Conservation (phyloP, 495 filamentous ascomycete species). For the Daldinia decipiens region DNA sequence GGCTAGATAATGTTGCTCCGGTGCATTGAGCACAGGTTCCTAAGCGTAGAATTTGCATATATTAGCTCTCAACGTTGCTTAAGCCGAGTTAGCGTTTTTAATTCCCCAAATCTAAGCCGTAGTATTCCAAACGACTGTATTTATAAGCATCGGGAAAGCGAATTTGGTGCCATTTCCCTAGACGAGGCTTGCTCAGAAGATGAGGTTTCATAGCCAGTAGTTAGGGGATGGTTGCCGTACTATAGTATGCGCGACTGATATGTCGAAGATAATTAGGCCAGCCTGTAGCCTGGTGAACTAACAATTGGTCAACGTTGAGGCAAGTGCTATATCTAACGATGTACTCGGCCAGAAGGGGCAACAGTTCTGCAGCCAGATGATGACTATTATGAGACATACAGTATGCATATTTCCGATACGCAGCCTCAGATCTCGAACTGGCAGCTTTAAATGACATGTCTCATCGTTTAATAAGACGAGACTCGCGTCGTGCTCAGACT, state of each 20-base stretch:
- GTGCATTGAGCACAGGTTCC: not conserved
- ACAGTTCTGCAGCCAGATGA: slow-evolving; percentile 28
- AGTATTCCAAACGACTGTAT: not conserved
- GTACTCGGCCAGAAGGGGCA: slow-evolving; percentile 39
- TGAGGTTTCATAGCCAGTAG: not conserved
- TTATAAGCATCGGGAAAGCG: not conserved
- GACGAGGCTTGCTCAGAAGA: not conserved
- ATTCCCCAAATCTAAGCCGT: not conserved
- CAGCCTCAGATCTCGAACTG: slow-evolving; percentile 42
- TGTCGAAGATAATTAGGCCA: slow-evolving; percentile 15
- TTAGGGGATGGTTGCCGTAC: not conserved
- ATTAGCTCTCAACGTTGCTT: not conserved
- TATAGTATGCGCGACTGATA: slow-evolving; percentile 3
- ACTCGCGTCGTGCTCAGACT: slow-evolving; percentile 33
- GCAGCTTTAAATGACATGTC: slow-evolving; percentile 42
- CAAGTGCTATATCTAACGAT: slow-evolving; percentile 23
- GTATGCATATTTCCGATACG: slow-evolving; percentile 44
- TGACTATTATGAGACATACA: slow-evolving; percentile 41
- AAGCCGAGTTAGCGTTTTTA: not conserved
- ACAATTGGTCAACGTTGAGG: slow-evolving; percentile 22
- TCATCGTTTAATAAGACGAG: slow-evolving; percentile 41
- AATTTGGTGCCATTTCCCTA: not conserved
- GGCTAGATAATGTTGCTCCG: not conserved
- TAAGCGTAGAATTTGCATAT: not conserved
- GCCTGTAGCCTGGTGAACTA: slow-evolving; percentile 1